Evolutionary conservation across 2,329 filamentous ascomycete species (phyloP).

Genomic region (Aspergillus floridensis): DNA sequence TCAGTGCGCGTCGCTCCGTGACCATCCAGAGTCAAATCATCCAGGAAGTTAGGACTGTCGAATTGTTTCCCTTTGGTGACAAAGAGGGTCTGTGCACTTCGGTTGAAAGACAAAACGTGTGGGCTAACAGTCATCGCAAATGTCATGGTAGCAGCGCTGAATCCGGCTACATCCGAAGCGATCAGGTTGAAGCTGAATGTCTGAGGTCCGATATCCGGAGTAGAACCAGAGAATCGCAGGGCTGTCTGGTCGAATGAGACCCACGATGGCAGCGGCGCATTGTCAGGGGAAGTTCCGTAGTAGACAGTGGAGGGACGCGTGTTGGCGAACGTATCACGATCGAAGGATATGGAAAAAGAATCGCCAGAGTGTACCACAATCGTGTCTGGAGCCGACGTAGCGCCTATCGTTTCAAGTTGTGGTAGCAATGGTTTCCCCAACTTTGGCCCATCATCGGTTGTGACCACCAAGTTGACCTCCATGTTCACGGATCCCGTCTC

Average conservation of each 20-base stretch:
- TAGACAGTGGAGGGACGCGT: constrained; percentile 59
- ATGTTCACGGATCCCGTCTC: constrained; percentile 61
- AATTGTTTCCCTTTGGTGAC: constrained; percentile 55
- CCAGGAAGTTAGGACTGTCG: constrained; percentile 52
- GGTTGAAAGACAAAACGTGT: constrained; percentile 65
- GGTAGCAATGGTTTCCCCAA: constrained; percentile 34
- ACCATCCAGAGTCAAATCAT: constrained; percentile 59
- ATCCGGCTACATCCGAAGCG: constrained; percentile 77
- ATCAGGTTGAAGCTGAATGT: constrained; percentile 69
- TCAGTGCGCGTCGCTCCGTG: constrained; percentile 49
- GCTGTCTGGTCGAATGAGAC: constrained; percentile 65
- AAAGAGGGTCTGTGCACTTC: constrained; percentile 57
- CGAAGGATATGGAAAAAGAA: constrained; percentile 68
- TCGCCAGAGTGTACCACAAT: constrained; percentile 40
- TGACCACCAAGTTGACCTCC: constrained; percentile 69
- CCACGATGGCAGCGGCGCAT: constrained; percentile 84
- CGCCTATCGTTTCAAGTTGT: constrained; percentile 36
- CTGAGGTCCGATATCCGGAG: constrained; percentile 69
- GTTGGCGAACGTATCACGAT: constrained; percentile 64
- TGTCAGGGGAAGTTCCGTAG: constrained; percentile 72
- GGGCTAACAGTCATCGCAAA: constrained; percentile 72
- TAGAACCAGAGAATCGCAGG: constrained; percentile 68
- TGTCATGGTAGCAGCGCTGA: constrained; percentile 61
- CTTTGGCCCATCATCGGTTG: constrained; percentile 43
- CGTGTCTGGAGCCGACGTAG: constrained; percentile 39